Base-by-base conservation (phyloP, 441 rosid species). In the Populus hybrid region DNA sequence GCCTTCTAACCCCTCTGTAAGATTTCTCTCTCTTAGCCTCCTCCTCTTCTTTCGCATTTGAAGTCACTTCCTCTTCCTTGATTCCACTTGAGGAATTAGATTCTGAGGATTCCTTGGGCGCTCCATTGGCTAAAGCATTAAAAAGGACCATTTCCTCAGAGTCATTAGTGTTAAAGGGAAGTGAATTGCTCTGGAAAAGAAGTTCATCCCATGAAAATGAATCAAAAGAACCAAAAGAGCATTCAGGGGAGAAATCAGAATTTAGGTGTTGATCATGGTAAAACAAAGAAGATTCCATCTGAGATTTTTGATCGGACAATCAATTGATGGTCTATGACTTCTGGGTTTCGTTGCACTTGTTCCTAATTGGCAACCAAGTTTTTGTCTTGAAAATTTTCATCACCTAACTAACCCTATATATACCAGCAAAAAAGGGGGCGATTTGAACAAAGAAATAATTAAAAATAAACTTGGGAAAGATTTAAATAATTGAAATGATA, bases 1-100 rank as follows among this genome's bases (percentile, higher is more conserved):
- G 74, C 86, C 79, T 92, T 84, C 97, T 86, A 1, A 92, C 94
- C 6, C 98, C 98, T 77, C 97, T 84, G 81, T 87, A 94, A 1
- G 92, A 78, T 75, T 83, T 91, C 64, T 88, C 93, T 67, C 85
- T 86, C 76, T 67, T 71, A 32, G 74, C 71, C 42, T 74, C 83
- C 69, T 78, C 19, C 23, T 35, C 86, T 53, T 76, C 81, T 38
- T 72, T 82, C 21, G 71, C 30, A 74, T 72, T 53, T 40, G 87
- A 87, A 57, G 80, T 82, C 28, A 87, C 89, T 76, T 89, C 95
- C 40, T 93, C 91, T 32, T 86, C 89, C 36, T 85, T 88, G 6
- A 80, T 76, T 66, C 35, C 65, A 9, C 35, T 70, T 3, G 76
- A 50, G 53, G 86, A 84, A 42, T 75, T 74, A 4, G 88, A 79